Percentiles rank a stretch among this genome's conserved stretches.
Conservation (phyloP, 805 yeast species). For the Wickerhamomyces silvicola region DNA sequence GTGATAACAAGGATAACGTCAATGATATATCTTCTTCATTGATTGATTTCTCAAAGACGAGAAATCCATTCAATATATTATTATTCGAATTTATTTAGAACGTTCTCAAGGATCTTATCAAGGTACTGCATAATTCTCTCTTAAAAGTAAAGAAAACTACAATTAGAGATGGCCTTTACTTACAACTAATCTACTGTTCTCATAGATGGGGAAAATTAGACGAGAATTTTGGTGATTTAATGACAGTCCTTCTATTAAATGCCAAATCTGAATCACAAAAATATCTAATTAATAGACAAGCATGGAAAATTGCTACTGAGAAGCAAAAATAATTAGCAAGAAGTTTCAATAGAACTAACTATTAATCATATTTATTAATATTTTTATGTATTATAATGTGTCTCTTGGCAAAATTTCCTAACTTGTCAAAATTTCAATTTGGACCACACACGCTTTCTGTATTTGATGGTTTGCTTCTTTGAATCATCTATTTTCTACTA, state of each 20-base stretch:
- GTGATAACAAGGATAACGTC: no score
- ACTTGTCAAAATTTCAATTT: slow-evolving; percentile 3
- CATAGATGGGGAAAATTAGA: slow-evolving; percentile 71
- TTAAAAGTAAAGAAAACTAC: slow-evolving; percentile 31
- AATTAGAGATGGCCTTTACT: slow-evolving; percentile 57
- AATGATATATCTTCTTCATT: no score
- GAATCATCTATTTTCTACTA: no score
- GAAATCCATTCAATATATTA: slow-evolving; percentile 20
- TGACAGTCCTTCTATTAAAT: slow-evolving; percentile 34
- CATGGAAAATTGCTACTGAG: slow-evolving; percentile 37
- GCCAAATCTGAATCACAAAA: slow-evolving; percentile 4
- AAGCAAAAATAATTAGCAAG: slow-evolving; percentile 36
- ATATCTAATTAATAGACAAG: slow-evolving; percentile 26
- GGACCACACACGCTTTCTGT: slow-evolving; percentile 2
- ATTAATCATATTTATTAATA: no score
- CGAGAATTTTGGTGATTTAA: slow-evolving; percentile 58
- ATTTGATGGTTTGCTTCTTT: slow-evolving; percentile 1
- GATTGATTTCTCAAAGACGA: no score
- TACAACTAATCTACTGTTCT: slow-evolving; percentile 86
- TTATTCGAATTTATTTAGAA: slow-evolving; percentile 33
- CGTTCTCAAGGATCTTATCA: slow-evolving; percentile 26
- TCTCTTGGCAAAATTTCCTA: neutral
- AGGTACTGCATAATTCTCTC: slow-evolving; percentile 25
- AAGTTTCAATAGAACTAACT: slow-evolving; percentile 11
- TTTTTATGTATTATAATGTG: no score